phyloP scores from a whole-genome alignment of 2,329 filamentous ascomycete species.

The Tolypocladium nubicola region DNA sequence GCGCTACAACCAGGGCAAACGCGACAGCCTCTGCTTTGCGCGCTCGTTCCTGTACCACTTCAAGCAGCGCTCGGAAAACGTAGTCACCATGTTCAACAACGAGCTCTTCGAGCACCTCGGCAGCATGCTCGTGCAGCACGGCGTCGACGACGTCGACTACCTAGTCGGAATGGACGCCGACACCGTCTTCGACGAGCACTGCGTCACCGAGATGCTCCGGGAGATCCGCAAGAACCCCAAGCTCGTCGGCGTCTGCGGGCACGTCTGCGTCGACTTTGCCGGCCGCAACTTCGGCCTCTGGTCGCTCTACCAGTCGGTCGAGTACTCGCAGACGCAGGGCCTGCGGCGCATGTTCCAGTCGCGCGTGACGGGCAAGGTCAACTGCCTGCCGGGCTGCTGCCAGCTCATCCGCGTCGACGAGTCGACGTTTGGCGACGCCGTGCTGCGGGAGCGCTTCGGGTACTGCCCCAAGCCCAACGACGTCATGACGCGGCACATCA shows the following conservation, averaged over 20 bases:
- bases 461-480: constrained; percentile 39
- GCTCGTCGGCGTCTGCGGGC: constrained; percentile 36
- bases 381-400: constrained; percentile 37
- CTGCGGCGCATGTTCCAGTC: constrained; percentile 38
- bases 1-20: constrained; percentile 37
- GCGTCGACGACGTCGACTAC: constrained; percentile 28
- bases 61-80: constrained; percentile 28
- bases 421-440: constrained; percentile 34
- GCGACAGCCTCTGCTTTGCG: constrained; percentile 37
- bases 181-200: constrained; percentile 33
- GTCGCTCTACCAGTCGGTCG: constrained; percentile 36
- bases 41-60: constrained; percentile 38
- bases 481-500: constrained; percentile 35
- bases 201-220: constrained; percentile 31
- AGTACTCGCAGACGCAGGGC: constrained; percentile 36
- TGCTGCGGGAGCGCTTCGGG: constrained; percentile 34
- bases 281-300: constrained; percentile 29
- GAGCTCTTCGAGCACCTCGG: constrained; percentile 30
- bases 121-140: constrained; percentile 24
- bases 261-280: constrained; percentile 36
- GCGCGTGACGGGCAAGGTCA: constrained; percentile 36
- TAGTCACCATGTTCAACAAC: constrained; percentile 34
- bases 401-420: constrained; percentile 39
- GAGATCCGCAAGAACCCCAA: constrained; percentile 31
- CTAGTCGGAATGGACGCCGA: constrained; percentile 38